Base-by-base conservation (phyloP, 352 stramenopile species). In the Thalassiosira exigua region DNA sequence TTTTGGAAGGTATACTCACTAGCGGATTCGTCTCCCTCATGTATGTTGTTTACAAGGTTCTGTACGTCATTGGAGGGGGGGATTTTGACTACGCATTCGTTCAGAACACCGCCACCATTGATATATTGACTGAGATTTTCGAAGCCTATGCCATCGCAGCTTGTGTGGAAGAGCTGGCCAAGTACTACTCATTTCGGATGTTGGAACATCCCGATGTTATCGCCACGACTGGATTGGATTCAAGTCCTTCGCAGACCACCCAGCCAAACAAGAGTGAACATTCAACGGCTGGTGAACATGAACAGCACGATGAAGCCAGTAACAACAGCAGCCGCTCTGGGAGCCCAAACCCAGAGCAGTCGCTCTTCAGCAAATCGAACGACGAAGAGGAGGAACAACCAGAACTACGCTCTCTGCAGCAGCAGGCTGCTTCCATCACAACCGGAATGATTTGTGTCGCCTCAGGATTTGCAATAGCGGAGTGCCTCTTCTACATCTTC, bases 401-500 rank as follows among this genome's bases (percentile, higher is more conserved):
- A 1, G 87, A 93, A 51, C 60, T 91, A 33, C 58, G 88, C 65
- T 87, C 85, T 1, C 60, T 88, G 22, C 70, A 83, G 41, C 88
- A 93, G 72, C 86, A 86, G 67, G 85, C 85, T 27, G 81, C 83
- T 9, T 85, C 88, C 22, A 82, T 93, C 5, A 93, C 88, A 17
- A 93, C 82, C 22, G 85, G 77, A 5, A 93, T 93, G 88, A 92
- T 93, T 21, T 86, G 85, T 68, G 81, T 89, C 17, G 88, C 88
- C 1, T 81, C 92, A 36, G 88, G 88, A 71, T 69, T 93, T 46
- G 84, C 88, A 21, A 92, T 85, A 62, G 88, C 88, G 39, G 88
- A 93, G 65, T 92, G 92, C 60, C 90, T 89, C 42, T 27, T 93
- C 11, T 93, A 93, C 44, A 86, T 93, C 3, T 93, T 92, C 74